phyloP scores from a whole-genome alignment of 2,329 filamentous ascomycete genomes.

The Trichoderma hamatum region DNA sequence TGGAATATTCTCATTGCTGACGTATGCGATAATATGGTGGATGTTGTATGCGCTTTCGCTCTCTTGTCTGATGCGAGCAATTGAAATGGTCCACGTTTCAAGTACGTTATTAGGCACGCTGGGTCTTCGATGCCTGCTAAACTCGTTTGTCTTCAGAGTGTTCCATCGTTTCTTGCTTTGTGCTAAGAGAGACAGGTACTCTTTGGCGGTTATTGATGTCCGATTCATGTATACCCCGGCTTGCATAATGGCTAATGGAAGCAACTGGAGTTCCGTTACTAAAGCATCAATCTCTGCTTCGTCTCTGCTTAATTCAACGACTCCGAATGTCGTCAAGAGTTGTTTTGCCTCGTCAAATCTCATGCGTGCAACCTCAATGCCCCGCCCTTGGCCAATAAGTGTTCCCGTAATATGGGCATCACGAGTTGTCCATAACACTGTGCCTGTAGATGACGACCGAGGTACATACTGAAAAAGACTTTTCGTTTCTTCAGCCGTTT shows the following conservation, averaged over 20 bases:
- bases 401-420: neutral
- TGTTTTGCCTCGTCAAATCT: neutral
- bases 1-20: neutral
- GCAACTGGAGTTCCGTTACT: neutral
- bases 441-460: neutral
- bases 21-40: neutral
- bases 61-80: neutral
- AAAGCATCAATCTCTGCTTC: neutral
- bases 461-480: neutral
- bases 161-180: neutral
- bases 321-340: neutral
- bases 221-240: neutral
- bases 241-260: neutral
- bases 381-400: neutral
- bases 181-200: neutral
- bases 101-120: neutral
- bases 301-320: accelerated
- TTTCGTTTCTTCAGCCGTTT: neutral
- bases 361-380: neutral
- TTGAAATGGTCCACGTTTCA: neutral
- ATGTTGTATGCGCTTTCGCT: neutral
- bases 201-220: neutral
- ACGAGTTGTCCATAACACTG: neutral
- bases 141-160: neutral
- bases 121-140: neutral